Evolutionary conservation across 306 rosid species (phyloP), one percentile per base, ranked within the genome.

Genomic region (Trifolium dubium): DNA sequence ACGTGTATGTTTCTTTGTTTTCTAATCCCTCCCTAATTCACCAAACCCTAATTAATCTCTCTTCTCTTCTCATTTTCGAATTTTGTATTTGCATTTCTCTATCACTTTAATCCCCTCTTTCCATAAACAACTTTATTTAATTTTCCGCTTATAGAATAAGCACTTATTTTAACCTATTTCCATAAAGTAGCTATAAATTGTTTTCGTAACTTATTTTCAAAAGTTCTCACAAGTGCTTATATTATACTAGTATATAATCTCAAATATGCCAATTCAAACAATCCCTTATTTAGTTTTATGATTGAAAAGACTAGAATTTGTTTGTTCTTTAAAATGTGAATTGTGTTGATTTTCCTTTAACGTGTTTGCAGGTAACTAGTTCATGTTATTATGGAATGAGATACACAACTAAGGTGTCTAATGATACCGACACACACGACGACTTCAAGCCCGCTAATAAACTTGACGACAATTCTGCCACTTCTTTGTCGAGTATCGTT

Each of bases 391-490:
- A 76, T 78, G 85, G 87, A 69, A 73, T 71, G 84, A 84, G 84
- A 83, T 85, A 71, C 81, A 84, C 80, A 12, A 76, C 86, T 35
- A 64, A 83, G 2, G 85, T 67, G 49, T 83, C 92, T 3, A 75
- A 79, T 79, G 98, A 91, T 77, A 78, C 86, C 2, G 99, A 92
- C 51, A 87, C 96, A 1, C 99, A 89, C 35, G 96, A 92, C 43
- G 99, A 92, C 70, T 94, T 94, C 83, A 94, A 85, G 77, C 97
- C 99, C 5, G 81, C 90, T 44, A 86, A 76, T 56, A 89, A 94
- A 77, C 44, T 87, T 44, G 87, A 84, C 31, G 87, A 84, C 31
- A 55, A 30, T 78, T 85, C 89, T 23, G 83, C 69, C 76, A 32
- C 73, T 80, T 87, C 89, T 43, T 84, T 94, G 79, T 47, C 84